Evolutionary conservation across 2,329 filamentous ascomycete genomes (phyloP).

Genomic region (Botryotinia globosa): DNA sequence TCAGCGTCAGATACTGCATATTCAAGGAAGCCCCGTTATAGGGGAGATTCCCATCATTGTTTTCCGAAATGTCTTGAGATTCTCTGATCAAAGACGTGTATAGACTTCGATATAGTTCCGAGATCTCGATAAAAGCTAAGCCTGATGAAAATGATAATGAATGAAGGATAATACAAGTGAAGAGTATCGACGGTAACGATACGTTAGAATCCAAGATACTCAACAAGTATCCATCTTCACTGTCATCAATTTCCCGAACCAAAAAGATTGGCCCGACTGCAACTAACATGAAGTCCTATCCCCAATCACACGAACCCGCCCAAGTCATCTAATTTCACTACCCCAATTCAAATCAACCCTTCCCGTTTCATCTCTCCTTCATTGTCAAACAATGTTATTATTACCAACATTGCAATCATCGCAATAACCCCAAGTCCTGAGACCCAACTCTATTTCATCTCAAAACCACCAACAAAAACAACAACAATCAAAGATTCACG

Average conservation of each 20-base stretch:
- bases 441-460: not conserved
- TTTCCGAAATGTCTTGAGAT: not conserved
- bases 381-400: not conserved
- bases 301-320: not conserved
- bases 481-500: too few species aligned
- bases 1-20: not conserved
- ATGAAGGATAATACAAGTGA: not conserved
- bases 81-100: not conserved
- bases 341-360: accelerated
- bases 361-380: not conserved
- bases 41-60: not conserved
- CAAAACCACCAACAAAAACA: not conserved
- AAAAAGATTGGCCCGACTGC: too few species aligned
- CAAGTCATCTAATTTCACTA: too few species aligned
- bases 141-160: not conserved
- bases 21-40: not conserved
- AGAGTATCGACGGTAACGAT: not conserved
- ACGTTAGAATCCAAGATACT: not conserved
- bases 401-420: not conserved
- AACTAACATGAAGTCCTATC: not conserved
- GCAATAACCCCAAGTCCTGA: accelerated
- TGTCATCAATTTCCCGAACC: too few species aligned
- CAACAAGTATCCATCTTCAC: not conserved
- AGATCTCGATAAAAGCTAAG: not conserved
- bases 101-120: not conserved